Conservation (phyloP, 1,139 yeast species). For the Suhomyces taliae region DNA sequence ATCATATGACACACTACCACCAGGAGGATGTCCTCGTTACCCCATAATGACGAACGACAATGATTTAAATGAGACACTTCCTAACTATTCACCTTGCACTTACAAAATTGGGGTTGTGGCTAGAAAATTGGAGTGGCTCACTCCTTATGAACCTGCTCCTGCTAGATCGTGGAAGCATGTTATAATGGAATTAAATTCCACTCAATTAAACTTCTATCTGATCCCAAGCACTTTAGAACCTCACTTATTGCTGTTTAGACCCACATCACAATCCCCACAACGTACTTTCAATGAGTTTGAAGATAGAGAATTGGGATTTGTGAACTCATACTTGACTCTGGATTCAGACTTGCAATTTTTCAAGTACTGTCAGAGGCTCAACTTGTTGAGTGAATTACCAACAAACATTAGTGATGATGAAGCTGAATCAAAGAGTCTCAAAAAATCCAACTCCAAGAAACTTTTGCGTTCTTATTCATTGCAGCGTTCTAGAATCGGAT, state of each 20-base stretch:
- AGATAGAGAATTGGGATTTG: slow-evolving; percentile 11
- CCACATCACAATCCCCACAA: slow-evolving; percentile 13
- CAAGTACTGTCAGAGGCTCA: slow-evolving; percentile 30
- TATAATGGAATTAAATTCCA: slow-evolving; percentile 68
- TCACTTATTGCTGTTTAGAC: slow-evolving; percentile 24
- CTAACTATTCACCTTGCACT: slow-evolving; percentile 55
- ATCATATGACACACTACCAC: slow-evolving; percentile 41
- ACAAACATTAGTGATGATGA: slow-evolving; percentile 7
- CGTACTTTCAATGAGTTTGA: slow-evolving; percentile 17
- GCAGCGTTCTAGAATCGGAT: slow-evolving; percentile 68
- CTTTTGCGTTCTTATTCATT: slow-evolving; percentile 54
- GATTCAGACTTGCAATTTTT: slow-evolving; percentile 41
- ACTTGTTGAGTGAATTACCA: slow-evolving; percentile 12
- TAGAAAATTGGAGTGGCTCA: slow-evolving; percentile 63
- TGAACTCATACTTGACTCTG: slow-evolving; percentile 31
- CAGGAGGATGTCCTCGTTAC: slow-evolving; percentile 51
- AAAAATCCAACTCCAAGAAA: slow-evolving; percentile 7
- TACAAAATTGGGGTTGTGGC: slow-evolving; percentile 53
- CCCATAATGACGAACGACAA: slow-evolving; percentile 35
- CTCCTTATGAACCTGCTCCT: slow-evolving; percentile 65
- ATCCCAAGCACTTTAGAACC: slow-evolving; percentile 38
- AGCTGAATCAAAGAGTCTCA: slow-evolving; percentile 3
- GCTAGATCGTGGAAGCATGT: slow-evolving; percentile 63
- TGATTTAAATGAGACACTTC: slow-evolving; percentile 28
- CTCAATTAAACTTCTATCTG: slow-evolving; percentile 65